Evolutionary conservation across 345 rosid species (phyloP).

Genomic region (Excoecaria agallocha): DNA sequence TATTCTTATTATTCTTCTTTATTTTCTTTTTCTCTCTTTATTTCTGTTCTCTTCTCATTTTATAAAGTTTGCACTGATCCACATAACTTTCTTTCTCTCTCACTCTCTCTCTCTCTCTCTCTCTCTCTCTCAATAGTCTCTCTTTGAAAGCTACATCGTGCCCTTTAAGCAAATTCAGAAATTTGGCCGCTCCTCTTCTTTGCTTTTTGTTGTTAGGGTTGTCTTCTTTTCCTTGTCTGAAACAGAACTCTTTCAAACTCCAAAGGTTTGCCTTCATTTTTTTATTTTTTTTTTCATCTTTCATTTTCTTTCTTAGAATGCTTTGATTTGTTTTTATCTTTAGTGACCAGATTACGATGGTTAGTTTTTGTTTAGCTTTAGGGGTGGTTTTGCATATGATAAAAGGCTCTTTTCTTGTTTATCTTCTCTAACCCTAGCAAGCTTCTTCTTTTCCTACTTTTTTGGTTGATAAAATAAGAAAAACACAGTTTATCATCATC

Average conservation of each 20-base stretch:
- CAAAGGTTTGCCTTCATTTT: constrained; percentile 38
- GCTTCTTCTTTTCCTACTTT: no score
- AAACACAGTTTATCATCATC: no score
- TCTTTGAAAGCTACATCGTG: constrained; percentile 33
- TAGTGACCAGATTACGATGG: neutral
- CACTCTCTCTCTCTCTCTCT: constrained; percentile 1
- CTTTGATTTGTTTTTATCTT: neutral
- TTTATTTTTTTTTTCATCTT: constrained; percentile 10
- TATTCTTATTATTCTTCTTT: neutral
- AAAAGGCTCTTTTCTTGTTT: no score
- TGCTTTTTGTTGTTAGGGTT: constrained; percentile 22
- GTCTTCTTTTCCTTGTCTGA: constrained; percentile 44
- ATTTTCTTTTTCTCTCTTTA: no score
- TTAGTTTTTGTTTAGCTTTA: neutral
- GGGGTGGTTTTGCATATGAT: neutral
- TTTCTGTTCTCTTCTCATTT: constrained; percentile 11
- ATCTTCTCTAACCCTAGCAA: no score
- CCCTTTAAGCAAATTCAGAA: constrained; percentile 57
- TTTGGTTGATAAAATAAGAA: no score
- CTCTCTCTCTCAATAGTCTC: no score
- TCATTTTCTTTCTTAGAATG: constrained; percentile 14
- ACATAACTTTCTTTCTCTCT: no score
- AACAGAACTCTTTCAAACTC: constrained; percentile 28
- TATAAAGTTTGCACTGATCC: constrained; percentile 44
- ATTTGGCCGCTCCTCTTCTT: constrained; percentile 30